Evolutionary conservation across 2,329 filamentous ascomycete genomes (phyloP).

Genomic region (Epichloe glyceriae): DNA sequence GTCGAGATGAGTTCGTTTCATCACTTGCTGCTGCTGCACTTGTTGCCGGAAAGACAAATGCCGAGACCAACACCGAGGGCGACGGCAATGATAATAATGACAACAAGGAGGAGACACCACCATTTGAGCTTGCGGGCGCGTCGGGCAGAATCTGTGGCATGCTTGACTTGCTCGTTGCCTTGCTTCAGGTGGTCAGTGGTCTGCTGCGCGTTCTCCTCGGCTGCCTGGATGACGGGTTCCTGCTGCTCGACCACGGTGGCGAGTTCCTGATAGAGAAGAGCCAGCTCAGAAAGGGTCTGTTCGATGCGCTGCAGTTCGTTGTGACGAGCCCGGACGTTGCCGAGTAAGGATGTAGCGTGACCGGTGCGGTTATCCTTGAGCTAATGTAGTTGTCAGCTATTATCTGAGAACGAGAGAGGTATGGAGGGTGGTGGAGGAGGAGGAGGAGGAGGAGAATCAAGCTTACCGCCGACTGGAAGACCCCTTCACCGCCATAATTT

Average conservation of each 20-base stretch:
- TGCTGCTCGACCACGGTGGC: constrained; percentile 63
- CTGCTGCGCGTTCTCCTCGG: constrained; percentile 52
- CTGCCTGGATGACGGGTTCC: constrained; percentile 47
- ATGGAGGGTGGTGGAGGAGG: background rate
- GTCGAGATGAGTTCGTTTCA: background rate
- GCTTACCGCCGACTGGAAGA: constrained; percentile 70
- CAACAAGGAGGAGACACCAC: constrained; percentile 55
- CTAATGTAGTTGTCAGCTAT: constrained; percentile 24
- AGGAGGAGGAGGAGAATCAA: background rate
- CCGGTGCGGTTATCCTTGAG: constrained; percentile 63
- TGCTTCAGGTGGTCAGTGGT: constrained; percentile 54
- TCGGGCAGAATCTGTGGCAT: constrained; percentile 54
- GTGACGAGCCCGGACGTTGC: constrained; percentile 69
- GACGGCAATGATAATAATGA: constrained; percentile 44
- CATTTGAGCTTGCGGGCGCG: constrained; percentile 66
- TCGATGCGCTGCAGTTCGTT: constrained; percentile 75
- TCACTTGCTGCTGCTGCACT: constrained; percentile 4
- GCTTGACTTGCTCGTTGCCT: constrained; percentile 55
- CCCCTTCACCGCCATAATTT: constrained; percentile 66
- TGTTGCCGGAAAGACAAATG: constrained; percentile 24
- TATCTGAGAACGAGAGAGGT: background rate
- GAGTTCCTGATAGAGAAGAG: constrained; percentile 59
- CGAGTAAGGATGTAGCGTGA: constrained; percentile 60
- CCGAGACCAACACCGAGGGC: constrained; percentile 42
- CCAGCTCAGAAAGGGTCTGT: constrained; percentile 57